Base-by-base conservation (phyloP, 306 rosid species). In the Trichosanthes cucumerina region DNA sequence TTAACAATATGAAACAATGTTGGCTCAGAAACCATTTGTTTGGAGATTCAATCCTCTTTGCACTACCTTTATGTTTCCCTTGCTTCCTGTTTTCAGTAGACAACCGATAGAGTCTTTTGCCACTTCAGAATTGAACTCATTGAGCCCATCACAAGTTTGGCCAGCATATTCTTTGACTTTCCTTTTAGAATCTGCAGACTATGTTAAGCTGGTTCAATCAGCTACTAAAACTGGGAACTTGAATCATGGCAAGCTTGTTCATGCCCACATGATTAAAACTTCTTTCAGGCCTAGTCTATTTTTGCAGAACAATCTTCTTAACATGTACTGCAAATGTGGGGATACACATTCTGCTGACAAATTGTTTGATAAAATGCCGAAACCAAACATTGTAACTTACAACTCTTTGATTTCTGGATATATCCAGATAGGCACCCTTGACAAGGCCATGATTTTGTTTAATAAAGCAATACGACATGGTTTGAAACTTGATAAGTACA, bases 401-500 rank as follows among this genome's bases (percentile, higher is more conserved):
- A 80, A 85, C 39, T 79, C 83, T 31, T 73, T 88, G 75, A 81
- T 88, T 77, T 88, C 83, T 38, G 86, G 86, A 19, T 85, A 85
- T 69, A 68, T 60, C 36, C 65, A 71, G 69, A 41, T 62, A 75
- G 81, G 82, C 21, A 65, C 38, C 12, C 59, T 60, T 79, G 81
- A 57, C 43, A 79, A 75, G 11, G 85, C 79, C 56, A 34, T 87
- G 16, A 24, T 36, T n/a, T 77, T 85, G 24, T 82, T 87, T 77
- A 34, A 41, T 31, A 79, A 85, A 66, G 88, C 86, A 52, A 83
- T 86, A 79, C 66, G 43, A 75, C 65, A 28, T 7, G 79, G 78
- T 64, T 78, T 80, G 38, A 78, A 72, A 26, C 81, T 76, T 47
- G 89, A 86, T 73, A 87, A 83, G 82, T 83, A 83, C 64, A 86